Base-by-base conservation (phyloP, 345 rosid genomes). In the Eutrema japonicum region DNA sequence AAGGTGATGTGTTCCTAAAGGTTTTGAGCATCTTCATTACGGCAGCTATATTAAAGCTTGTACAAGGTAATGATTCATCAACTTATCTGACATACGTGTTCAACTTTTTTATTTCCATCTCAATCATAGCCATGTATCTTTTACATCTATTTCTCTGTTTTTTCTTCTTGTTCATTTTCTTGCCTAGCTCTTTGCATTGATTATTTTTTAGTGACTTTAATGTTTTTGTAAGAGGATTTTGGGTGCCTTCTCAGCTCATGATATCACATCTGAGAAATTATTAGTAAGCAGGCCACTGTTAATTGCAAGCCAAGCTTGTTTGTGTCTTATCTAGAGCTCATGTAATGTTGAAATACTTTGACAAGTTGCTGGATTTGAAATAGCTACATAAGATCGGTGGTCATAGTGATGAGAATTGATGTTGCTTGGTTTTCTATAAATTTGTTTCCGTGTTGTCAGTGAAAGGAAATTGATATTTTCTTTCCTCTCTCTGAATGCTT, bases 11-110 rank as follows among this genome's bases (percentile, higher is more conserved):
- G 66, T 81, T 86, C 82, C 74, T 54, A 78, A 83, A 80, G 72
- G 85, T 86, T 72, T 57, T 84, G 61, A 86, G 91, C 78, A 83
- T 86, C 78, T 86, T 86, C 82, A 86, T 86, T 65, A 84, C 91
- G 22, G 85, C 89, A 74, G 83, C 89, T n/a, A 77, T 85, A 71
- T 61, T 84, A 78, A 86, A 82, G 79, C 86, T 86, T 59, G 72
- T 62, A 59, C 87, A 84, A 86, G 90, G 90, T 85, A 63, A 68
- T 40, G 11, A 64, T 66, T 41, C 10, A 5, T 53, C 43, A 62
- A 45, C 64, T 32, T 51, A 62, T 68, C 26, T 22, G 55, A 75
- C 18, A 47, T 26, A 16, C 30, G 27, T 49, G 30, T 18, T 49
- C 27, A 48, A 11, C 16, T 48, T 30, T 30, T 30, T 30, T 30